A percentile compares a stretch with the other conserved stretches of the same genome.
Conservation (phyloP, 768 basidiomycete genomes). For the Russula sp. region DNA sequence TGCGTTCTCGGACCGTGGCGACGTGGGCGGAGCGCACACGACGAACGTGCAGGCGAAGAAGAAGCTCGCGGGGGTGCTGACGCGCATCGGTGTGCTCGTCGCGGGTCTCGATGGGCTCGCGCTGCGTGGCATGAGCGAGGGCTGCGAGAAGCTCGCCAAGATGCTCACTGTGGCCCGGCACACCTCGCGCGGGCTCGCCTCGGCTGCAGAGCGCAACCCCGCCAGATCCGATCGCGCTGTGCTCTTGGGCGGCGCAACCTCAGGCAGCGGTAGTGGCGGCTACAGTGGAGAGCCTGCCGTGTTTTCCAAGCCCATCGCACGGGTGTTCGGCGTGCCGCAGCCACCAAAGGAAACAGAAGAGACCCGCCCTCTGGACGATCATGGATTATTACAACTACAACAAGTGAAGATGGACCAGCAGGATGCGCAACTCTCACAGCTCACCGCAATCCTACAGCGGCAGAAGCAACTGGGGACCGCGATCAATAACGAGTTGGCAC, state of each 20-base stretch:
- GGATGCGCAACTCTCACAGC: conserved; percentile 69
- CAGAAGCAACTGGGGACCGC: conserved; percentile 84
- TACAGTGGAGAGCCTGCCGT: neutral
- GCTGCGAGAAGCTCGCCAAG: conserved; percentile 82
- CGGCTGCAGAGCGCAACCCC: conserved; percentile 33
- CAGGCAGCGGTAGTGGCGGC: neutral
- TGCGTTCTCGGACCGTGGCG: conserved; percentile 67
- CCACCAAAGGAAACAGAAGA: conserved; percentile 69
- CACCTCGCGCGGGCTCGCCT: conserved; percentile 34
- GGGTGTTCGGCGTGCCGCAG: conserved; percentile 69
- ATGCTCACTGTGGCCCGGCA: conserved; percentile 75
- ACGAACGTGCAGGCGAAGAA: conserved; percentile 82
- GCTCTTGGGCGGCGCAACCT: conserved; percentile 33
- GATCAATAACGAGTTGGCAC: conserved; percentile 71
- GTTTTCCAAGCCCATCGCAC: conserved; percentile 39
- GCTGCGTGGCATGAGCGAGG: conserved; percentile 71
- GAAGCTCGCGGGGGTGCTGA: conserved; percentile 68
- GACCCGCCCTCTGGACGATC: conserved; percentile 83
- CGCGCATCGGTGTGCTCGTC: conserved; percentile 65
- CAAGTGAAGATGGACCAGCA: conserved; percentile 76
- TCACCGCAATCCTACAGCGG: conserved; percentile 75
- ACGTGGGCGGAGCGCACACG: conserved; percentile 66
- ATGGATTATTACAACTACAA: conserved; percentile 74
- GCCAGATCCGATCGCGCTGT: conserved; percentile 57
- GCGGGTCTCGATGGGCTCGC: conserved; percentile 60